Percentiles rank a stretch among this genome's conserved stretches.
Evolutionary conservation across 352 stramenopile species (phyloP).

Genomic region (Phytophthora quininea): DNA sequence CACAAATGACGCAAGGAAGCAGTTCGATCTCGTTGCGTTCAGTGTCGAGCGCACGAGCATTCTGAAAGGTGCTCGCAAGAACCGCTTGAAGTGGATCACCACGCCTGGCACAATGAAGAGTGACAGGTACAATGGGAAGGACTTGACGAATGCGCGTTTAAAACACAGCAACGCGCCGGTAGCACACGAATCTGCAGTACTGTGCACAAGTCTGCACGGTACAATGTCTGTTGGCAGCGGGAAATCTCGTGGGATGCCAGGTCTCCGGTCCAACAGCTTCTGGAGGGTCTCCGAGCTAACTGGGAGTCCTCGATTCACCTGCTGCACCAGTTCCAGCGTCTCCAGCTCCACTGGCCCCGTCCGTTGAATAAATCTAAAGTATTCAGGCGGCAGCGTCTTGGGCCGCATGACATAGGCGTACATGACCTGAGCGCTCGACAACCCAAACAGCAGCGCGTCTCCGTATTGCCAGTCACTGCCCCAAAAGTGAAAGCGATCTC

Average conservation of each 20-base stretch:
- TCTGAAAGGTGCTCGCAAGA: conserved; percentile 59
- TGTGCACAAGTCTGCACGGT: conserved; percentile 70
- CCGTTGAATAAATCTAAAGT: conserved; percentile 84
- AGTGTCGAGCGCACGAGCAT: conserved; percentile 64
- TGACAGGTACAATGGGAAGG: conserved; percentile 84
- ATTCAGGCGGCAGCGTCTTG: conserved; percentile 68
- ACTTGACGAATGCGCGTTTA: conserved; percentile 61
- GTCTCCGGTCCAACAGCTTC: conserved; percentile 52
- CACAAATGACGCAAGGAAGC: conserved; percentile 78
- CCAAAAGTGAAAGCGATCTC: conserved; percentile 89
- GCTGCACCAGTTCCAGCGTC: conserved; percentile 70
- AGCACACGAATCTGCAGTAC: conserved; percentile 51
- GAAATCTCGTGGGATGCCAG: conserved; percentile 38
- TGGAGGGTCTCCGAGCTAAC: conserved; percentile 49
- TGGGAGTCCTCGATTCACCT: conserved; percentile 53
- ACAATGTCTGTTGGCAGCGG: conserved; percentile 41
- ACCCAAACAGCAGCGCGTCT: conserved; percentile 77
- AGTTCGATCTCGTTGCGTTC: conserved; percentile 76
- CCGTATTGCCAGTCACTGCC: conserved; percentile 84
- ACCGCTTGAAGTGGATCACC: conserved; percentile 85
- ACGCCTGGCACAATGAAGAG: conserved; percentile 85
- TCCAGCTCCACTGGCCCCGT: conserved; percentile 71
- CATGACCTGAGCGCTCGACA: conserved; percentile 86
- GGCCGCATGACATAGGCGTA: conserved; percentile 88
- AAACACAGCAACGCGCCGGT: conserved; percentile 61